Conservation (phyloP, 192 early-diverging fungal genomes). For the Nowakowskiella sp. region DNA sequence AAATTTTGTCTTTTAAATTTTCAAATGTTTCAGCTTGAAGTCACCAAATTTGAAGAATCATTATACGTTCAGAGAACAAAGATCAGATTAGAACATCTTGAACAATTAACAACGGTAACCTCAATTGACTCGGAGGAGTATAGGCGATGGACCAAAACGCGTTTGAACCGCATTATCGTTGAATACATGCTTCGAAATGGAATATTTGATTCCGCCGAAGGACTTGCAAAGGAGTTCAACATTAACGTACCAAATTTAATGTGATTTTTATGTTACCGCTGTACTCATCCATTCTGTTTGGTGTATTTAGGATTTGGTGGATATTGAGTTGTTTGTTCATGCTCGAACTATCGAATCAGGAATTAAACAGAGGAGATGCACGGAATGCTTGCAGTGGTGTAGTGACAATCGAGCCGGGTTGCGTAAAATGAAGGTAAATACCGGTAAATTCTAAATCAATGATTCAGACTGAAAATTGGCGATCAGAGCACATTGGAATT, state of each 20-base stretch:
- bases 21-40: slow-evolving; percentile 49
- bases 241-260: not conserved
- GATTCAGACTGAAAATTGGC: not conserved
- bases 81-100: slow-evolving; percentile 67
- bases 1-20: not conserved
- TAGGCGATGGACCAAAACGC: slow-evolving; percentile 73
- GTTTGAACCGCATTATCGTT: slow-evolving; percentile 81
- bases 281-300: slow-evolving; percentile 2
- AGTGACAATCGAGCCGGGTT: slow-evolving; percentile 81
- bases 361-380: slow-evolving; percentile 67
- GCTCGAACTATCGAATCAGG: slow-evolving; percentile 73
- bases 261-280: slow-evolving; percentile 5
- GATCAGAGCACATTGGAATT: slow-evolving; percentile 90
- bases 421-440: slow-evolving; percentile 75
- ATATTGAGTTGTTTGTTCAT: slow-evolving; percentile 83
- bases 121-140: slow-evolving; percentile 63
- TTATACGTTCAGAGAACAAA: slow-evolving; percentile 61
- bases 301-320: slow-evolving; percentile 63
- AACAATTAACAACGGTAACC: slow-evolving; percentile 57
- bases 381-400: slow-evolving; percentile 89
- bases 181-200: slow-evolving; percentile 95
- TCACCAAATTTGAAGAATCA: slow-evolving; percentile 68
- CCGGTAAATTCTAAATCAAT: not conserved
- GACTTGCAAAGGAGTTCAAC: slow-evolving; percentile 54
- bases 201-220: slow-evolving; percentile 64